Evolutionary conservation across 163 green algal species (phyloP), one percentile per base, ranked within the genome.

Genomic region (Chloromonas sp.): DNA sequence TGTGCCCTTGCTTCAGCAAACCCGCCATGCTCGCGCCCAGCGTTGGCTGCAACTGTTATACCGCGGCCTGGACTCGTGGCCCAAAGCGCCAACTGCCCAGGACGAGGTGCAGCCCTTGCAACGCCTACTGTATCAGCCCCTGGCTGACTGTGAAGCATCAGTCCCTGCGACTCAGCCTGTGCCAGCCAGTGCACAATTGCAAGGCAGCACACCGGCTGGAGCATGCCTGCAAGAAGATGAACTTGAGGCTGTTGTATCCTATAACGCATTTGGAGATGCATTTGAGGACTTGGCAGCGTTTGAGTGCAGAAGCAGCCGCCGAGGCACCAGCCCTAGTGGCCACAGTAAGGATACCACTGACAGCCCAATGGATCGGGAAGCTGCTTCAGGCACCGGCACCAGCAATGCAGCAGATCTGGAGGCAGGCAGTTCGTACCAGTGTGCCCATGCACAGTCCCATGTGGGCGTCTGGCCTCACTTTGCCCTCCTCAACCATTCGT

Each of bases 381-480:
- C 36, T 36, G 36, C 36, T 36, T 36, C 36, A 36, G 36, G 36
- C 36, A 36, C 36, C 36, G 36, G 36, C 36, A 36, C 36, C 36
- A 36, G 36, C 36, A 36, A 36, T 36, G 36, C 36, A 36, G 36
- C 36, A 36, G 36, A 36, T 36, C 36, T 36, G 36, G 36, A 36
- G 0, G 81, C 81, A 0, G 60, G 71, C 61, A 66, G 84, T 11
- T 59, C 61, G 1, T 3, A 58, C 58, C 2, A 60, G 57, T 58
- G 58, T 14, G 2, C 76, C 76, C 2, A 81, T n/a, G 80, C 14
- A 0, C 3, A 13, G 71, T 89, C 85, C 70, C 81, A 86, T 61
- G 88, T 92, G 84, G 89, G 89, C 1, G 3, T 91, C 15, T 92
- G 89, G 89, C 89, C 89, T n/a, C 60, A 84, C 79, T 92, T 92